Evolutionary conservation across 176 grass and related monocot genomes (phyloP).

Genomic region (Paspalum vaginatum): DNA sequence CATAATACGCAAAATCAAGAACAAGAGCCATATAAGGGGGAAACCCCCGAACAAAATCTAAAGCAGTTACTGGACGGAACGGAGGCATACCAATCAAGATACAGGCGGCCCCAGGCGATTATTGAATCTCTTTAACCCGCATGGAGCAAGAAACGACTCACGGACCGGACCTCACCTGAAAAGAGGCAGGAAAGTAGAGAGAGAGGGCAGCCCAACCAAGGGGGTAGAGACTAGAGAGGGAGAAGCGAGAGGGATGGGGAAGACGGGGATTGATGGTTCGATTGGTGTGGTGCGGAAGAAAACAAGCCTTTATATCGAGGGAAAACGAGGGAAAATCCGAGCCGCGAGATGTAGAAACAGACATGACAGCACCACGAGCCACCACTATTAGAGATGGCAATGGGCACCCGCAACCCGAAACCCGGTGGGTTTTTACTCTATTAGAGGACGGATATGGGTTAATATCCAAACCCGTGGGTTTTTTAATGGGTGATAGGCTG

Average conservation of each 20-base stretch:
- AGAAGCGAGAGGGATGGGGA: not conserved
- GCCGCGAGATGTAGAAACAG: not conserved
- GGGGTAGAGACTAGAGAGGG: not conserved
- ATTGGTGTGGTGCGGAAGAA: constrained; percentile 23
- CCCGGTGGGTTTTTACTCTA: no score
- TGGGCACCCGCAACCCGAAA: no score
- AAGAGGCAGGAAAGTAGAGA: not conserved
- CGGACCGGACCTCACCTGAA: not conserved
- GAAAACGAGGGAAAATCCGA: not conserved
- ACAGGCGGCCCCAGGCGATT: not conserved
- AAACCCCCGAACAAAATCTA: not conserved
- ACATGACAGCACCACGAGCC: not conserved
- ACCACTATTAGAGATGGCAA: no score
- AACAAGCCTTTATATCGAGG: not conserved
- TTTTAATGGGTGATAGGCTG: no score
- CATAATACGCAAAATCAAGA: not conserved
- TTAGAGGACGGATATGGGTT: no score
- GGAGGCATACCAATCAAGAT: constrained; percentile 37
- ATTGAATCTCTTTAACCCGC: not conserved
- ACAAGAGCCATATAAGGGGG: not conserved
- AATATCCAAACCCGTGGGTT: no score
- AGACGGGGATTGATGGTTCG: not conserved
- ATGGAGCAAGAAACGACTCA: not conserved
- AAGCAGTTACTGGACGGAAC: not conserved
- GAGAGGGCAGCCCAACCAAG: not conserved